Evolutionary conservation across 257 asterid genomes (phyloP).

Genomic region (Linderniella brevidens): DNA sequence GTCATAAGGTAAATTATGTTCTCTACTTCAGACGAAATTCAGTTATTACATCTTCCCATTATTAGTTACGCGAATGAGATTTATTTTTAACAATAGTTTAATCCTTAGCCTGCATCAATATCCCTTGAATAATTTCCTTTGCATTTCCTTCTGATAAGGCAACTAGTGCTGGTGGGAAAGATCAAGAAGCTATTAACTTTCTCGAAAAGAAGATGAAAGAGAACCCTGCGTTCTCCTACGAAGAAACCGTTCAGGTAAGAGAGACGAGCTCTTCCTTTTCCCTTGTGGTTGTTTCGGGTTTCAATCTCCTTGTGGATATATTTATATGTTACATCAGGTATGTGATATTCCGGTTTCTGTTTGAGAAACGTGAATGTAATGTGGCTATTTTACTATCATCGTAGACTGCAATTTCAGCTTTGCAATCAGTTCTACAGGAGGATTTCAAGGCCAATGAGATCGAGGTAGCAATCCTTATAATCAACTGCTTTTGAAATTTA

Average conservation of each 20-base stretch:
- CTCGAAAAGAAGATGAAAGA: conserved; percentile 95
- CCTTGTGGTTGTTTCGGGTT: no score
- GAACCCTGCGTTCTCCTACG: conserved; percentile 73
- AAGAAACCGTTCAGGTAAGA: conserved; percentile 69
- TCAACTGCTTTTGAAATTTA: no score
- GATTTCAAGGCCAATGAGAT: conserved; percentile 96
- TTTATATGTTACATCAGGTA: no score
- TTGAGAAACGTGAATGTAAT: no score
- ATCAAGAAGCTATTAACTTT: conserved; percentile 90
- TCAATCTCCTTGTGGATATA: background rate
- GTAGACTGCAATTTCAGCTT: conserved; percentile 86
- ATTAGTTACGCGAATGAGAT: no score
- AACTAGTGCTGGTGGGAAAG: conserved; percentile 92
- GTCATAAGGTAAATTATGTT: conserved; percentile 62
- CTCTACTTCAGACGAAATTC: no score
- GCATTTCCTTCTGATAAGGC: conserved; percentile 37
- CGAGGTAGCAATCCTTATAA: conserved; percentile 40
- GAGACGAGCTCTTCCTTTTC: no score
- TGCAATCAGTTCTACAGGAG: conserved; percentile 93
- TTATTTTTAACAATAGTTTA: no score
- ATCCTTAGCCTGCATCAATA: no score
- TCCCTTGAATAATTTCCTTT: conserved; percentile 1
- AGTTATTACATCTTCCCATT: no score
- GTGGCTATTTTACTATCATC: conserved; percentile 3
- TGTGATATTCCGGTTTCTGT: background rate